Conservation (phyloP, 1,139 yeast genomes). For the Sugiyamaella paludigena region DNA sequence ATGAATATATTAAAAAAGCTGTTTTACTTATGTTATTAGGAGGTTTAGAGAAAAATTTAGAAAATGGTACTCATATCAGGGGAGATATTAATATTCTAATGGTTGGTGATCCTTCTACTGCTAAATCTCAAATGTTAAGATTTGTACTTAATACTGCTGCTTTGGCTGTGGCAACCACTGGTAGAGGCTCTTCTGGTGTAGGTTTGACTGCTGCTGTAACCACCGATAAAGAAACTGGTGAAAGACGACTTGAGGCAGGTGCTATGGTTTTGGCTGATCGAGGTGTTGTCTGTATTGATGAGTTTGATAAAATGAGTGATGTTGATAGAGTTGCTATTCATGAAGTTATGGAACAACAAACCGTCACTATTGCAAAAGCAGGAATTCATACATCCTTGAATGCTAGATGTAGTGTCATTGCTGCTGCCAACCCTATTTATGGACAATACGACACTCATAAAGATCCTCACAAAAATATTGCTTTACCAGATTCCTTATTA, state of each 20-base stretch:
- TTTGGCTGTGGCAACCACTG: conserved; percentile 96
- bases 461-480: conserved; percentile 96
- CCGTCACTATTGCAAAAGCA: conserved; percentile 97
- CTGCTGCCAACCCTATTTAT: conserved; percentile 97
- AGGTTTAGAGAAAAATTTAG: conserved; percentile 91
- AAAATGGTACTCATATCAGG: conserved; percentile 94
- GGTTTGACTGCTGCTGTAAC: conserved; percentile 99
- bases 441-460: conserved; percentile 96
- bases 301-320: conserved; percentile 97
- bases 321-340: conserved; percentile 96
- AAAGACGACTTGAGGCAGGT: conserved; percentile 95
- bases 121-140: conserved; percentile 91
- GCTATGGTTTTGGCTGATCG: conserved; percentile 99
- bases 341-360: conserved; percentile 99
- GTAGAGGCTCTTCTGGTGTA: conserved; percentile 98
- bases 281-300: conserved; percentile 97
- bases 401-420: conserved; percentile 95
- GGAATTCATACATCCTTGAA: conserved; percentile 96
- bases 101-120: conserved; percentile 99
- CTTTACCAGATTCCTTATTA: conserved; percentile 90
- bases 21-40: conserved; percentile 88
- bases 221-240: conserved; percentile 95
- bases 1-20: conserved; percentile 86
- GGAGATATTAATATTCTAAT: conserved; percentile 94
- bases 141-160: conserved; percentile 94